Conservation (phyloP, 1,139 yeast species). For the Yamadazyma membranifaciens region DNA sequence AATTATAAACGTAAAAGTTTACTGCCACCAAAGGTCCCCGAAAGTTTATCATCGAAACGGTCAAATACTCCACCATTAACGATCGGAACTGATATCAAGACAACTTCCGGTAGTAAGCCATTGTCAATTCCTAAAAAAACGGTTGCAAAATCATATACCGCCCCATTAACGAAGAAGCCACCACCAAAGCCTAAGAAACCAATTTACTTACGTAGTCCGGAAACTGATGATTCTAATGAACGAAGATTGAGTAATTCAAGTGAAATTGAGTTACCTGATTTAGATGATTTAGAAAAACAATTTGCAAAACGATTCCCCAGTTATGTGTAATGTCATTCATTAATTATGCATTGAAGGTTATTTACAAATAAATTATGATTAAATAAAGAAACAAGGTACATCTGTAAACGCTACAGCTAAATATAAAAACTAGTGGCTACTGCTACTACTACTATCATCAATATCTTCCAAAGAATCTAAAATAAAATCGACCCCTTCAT, state of each 20-base stretch:
- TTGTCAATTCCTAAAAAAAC: neutral
- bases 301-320: conserved; percentile 57
- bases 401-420: neutral
- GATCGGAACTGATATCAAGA: neutral
- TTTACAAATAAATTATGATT: neutral
- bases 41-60: conserved; percentile 17
- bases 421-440: neutral
- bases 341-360: neutral
- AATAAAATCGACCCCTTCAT: conserved; percentile 81
- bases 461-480: conserved; percentile 68
- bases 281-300: conserved; percentile 54
- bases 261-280: conserved; percentile 49
- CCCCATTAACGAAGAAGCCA: conserved; percentile 21
- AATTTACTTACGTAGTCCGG: conserved; percentile 44
- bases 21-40: conserved; percentile 35
- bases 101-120: neutral
- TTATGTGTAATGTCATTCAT: conserved; percentile 31
- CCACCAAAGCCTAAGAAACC: conserved; percentile 70
- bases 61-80: conserved; percentile 1
- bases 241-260: conserved; percentile 37
- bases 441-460: conserved; percentile 21
- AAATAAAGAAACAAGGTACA: neutral
- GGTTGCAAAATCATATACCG: neutral
- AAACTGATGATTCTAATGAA: conserved; percentile 13
- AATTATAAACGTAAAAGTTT: conserved; percentile 12